These are phyloP conservation scores for Cercospora nicotianae DNA, from an alignment of 2,329 filamentous ascomycete genomes.

Conservation along the genomic window DNA sequence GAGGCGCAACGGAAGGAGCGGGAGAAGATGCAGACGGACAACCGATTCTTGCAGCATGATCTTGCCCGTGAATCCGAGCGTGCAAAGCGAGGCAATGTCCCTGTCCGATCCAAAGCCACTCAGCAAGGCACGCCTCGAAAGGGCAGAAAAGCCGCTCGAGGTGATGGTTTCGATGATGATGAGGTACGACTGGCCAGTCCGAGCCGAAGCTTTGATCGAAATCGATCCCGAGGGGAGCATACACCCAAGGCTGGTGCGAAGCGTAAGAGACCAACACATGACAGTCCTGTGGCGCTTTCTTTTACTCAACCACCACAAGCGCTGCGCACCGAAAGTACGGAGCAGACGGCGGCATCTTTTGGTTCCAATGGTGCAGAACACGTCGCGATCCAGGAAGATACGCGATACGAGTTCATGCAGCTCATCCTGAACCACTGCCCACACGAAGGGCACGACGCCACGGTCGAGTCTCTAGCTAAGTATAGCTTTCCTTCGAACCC, in stretches of 20 bases:
- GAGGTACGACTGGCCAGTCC: slow-evolving; percentile 48
- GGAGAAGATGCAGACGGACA: slow-evolving; percentile 65
- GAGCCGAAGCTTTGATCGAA: slow-evolving; percentile 44
- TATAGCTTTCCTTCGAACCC: slow-evolving; percentile 66
- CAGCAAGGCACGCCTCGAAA: slow-evolving; percentile 33
- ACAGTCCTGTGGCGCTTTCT: slow-evolving; percentile 61
- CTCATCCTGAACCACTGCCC: slow-evolving; percentile 64
- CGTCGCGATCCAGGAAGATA: slow-evolving; percentile 15
- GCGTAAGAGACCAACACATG: slow-evolving; percentile 63
- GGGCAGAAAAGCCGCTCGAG: slow-evolving; percentile 34
- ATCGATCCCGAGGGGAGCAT: slow-evolving; percentile 47
- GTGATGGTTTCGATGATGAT: slow-evolving; percentile 76
- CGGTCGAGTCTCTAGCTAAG: slow-evolving; percentile 66
- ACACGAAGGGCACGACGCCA: slow-evolving; percentile 57
- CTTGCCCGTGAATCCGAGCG: slow-evolving; percentile 61
- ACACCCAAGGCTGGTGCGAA: slow-evolving; percentile 67
- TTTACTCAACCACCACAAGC: slow-evolving; percentile 31
- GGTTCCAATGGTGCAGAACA: slow-evolving; percentile 8
- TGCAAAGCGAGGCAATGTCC: slow-evolving; percentile 48
- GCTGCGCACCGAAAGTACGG: slow-evolving; percentile 27
- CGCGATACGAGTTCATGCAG: slow-evolving; percentile 51
- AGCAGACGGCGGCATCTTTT: slow-evolving; percentile 21
- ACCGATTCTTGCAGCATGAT: slow-evolving; percentile 72
- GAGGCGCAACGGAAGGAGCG: slow-evolving; percentile 66
- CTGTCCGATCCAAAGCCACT: slow-evolving; percentile 22